phyloP scores from a whole-genome alignment of 495 filamentous ascomycete genomes.

The Glonium stellatum region DNA sequence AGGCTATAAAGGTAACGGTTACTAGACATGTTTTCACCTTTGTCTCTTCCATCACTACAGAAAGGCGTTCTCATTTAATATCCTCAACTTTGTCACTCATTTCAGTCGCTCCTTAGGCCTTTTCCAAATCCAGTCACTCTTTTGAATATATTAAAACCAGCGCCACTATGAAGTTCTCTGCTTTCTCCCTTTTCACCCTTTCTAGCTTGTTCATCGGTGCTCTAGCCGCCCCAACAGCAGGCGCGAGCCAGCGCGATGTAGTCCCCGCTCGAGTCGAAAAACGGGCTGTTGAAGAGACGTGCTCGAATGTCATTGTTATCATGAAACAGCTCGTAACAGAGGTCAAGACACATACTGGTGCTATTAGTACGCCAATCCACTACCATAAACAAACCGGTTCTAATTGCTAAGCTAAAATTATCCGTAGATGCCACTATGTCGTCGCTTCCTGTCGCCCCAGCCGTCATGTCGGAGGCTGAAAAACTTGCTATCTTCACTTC shows the following conservation, averaged over 20 bases:
- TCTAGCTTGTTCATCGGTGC: not conserved
- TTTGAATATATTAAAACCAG: not conserved
- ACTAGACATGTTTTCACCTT: not conserved
- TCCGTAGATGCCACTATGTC: not conserved
- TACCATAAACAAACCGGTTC: not conserved
- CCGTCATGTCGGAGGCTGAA: not conserved
- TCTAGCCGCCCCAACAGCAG: not conserved
- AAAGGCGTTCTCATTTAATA: not conserved
- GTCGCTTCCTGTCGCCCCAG: not conserved
- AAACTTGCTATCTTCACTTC: not conserved
- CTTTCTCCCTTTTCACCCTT: constrained; percentile 1
- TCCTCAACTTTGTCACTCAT: not conserved
- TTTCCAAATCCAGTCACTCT: constrained; percentile 2
- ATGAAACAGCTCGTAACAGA: not conserved
- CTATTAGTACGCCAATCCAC: not conserved
- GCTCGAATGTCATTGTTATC: not conserved
- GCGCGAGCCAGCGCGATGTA: not conserved
- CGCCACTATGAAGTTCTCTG: not conserved
- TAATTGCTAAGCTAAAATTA: too few species aligned
- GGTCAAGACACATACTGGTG: not conserved
- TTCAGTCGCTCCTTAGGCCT: not conserved
- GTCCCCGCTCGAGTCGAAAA: not conserved
- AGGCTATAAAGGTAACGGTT: not conserved
- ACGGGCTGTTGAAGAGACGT: not conserved
- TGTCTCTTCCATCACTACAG: not conserved